These are phyloP conservation scores for Russula earlei DNA, from an alignment of 768 basidiomycete species.

Conservation along the genomic window DNA sequence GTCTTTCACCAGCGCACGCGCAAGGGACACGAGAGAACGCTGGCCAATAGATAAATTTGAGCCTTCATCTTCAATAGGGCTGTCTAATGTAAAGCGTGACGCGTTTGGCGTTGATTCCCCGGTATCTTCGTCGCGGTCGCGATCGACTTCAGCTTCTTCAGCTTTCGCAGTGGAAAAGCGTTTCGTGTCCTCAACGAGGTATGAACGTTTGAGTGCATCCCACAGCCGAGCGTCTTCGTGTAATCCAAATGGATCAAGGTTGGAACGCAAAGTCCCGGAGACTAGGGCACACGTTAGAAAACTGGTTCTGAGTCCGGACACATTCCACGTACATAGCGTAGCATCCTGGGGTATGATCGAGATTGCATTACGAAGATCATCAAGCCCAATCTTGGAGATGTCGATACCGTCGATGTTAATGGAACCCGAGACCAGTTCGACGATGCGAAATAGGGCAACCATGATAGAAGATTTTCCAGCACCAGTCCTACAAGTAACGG, in stretches of 20 bases:
- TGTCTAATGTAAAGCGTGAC: conserved; percentile 71
- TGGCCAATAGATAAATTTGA: conserved; percentile 72
- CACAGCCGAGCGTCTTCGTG: conserved; percentile 76
- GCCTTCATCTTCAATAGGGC: conserved; percentile 79
- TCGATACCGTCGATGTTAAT: conserved; percentile 81
- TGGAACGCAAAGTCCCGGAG: conserved; percentile 74
- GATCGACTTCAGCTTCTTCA: conserved; percentile 27
- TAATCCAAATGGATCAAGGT: conserved; percentile 82
- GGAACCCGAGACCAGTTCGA: conserved; percentile 66
- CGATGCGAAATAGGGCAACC: conserved; percentile 78
- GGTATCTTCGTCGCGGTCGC: conserved; percentile 32
- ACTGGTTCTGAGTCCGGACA: conserved; percentile 34
- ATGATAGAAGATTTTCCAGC: conserved; percentile 88
- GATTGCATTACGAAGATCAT: conserved; percentile 55
- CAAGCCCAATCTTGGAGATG: conserved; percentile 69
- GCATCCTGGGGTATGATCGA: conserved; percentile 84
- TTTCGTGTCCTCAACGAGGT: conserved; percentile 55
- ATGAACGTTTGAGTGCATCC: conserved; percentile 80
- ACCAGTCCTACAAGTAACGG: conserved; percentile 40
- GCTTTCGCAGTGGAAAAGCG: conserved; percentile 22
- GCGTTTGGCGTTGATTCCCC: conserved; percentile 16
- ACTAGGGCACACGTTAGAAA: conserved; percentile 31
- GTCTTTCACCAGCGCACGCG: conserved; percentile 82
- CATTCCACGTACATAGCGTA: conserved; percentile 29
- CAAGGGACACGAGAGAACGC: conserved; percentile 79